Evolutionary conservation across 352 stramenopile genomes (phyloP).

Genomic region (Globisporangium cystogenes): DNA sequence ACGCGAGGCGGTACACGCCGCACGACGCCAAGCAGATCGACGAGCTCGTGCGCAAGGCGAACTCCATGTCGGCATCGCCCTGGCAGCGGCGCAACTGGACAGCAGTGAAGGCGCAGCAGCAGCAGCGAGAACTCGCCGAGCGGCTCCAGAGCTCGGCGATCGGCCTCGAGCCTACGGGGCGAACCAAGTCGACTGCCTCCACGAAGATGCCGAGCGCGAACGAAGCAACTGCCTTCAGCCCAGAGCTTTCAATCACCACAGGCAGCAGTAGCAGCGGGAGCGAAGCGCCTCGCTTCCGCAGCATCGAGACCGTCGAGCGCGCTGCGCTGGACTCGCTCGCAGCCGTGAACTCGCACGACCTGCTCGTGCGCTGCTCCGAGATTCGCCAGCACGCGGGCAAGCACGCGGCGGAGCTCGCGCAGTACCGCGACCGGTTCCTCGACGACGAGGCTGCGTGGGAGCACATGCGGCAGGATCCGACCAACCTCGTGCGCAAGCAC

Average conservation of each 20-base stretch:
- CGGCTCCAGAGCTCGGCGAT: not conserved
- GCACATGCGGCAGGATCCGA: slow-evolving; percentile 58
- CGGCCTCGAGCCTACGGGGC: not conserved
- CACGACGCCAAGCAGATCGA: slow-evolving; percentile 15
- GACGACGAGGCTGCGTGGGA: slow-evolving; percentile 58
- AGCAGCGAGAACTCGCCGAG: not conserved
- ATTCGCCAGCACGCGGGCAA: slow-evolving; percentile 53
- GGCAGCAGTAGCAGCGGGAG: not conserved
- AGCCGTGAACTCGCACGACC: slow-evolving; percentile 62
- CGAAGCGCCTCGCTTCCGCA: slow-evolving; percentile 18
- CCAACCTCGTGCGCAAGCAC: slow-evolving; percentile 56
- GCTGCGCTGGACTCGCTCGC: slow-evolving; percentile 36
- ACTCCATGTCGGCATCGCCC: slow-evolving; percentile 29
- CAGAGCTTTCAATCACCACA: not conserved
- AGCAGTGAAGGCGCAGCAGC: slow-evolving; percentile 19
- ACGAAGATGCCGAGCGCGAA: not conserved
- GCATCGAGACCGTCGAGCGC: slow-evolving; percentile 64
- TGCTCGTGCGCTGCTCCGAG: slow-evolving; percentile 56
- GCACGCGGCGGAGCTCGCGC: slow-evolving; percentile 31
- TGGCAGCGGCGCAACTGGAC: slow-evolving; percentile 76
- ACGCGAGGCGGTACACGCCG: slow-evolving; percentile 22
- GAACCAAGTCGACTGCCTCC: not conserved
- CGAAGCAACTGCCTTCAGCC: not conserved
- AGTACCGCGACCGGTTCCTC: slow-evolving; percentile 47
- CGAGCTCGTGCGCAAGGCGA: slow-evolving; percentile 6